Base-by-base conservation (phyloP, 495 filamentous ascomycete species). In the Penicillium dipodomyicola region DNA sequence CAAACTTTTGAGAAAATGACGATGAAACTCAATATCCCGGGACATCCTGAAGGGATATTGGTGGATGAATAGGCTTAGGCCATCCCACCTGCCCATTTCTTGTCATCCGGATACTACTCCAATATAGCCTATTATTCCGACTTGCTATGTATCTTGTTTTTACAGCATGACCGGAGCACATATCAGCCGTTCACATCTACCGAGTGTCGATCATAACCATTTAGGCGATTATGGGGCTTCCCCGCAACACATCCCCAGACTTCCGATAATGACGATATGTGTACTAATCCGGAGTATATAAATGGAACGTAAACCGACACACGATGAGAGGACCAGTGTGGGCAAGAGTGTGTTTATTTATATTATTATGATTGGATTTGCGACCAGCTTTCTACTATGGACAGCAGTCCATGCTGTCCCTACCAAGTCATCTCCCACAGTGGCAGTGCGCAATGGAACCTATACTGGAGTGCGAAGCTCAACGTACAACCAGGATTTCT, bases 401-500 rank as follows among this genome's bases (percentile, higher is more conserved):
- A 53, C 56, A 22, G 51, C 33, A 17, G 60, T 46, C 7, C 43
- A 54, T 49, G 58, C 65, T 23, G 54, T 48, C 27, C 65, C 59
- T 30, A 58, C 46, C 19, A 50, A 52, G 6, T 55, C 51, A 5
- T 35, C 52, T 49, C 65, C 63, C 17, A 65, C 52, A n/a, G 65
- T 46, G 6, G 48, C 23, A 9, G 42, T 67, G 9, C 60, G 56
- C 48, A 80, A 80, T 60, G 74, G 77, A 45, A 75, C 74, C 4
- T 76, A 75, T 45, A 41, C 49, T 20, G 76, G 77, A 0, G 46
- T 72, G 1, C 62, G 71, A 57, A 73, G 65, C 39, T 37, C 63
- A 10, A 40, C 49, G n/a, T 77, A 74, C 52, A 49, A 72, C 23
- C 76, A 79, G 52, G 78, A 79, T 44, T 69, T 73, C 52, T 80